Conservation (phyloP, 1,284 basidiomycete species). For the Fomitiporia mediterranea region DNA sequence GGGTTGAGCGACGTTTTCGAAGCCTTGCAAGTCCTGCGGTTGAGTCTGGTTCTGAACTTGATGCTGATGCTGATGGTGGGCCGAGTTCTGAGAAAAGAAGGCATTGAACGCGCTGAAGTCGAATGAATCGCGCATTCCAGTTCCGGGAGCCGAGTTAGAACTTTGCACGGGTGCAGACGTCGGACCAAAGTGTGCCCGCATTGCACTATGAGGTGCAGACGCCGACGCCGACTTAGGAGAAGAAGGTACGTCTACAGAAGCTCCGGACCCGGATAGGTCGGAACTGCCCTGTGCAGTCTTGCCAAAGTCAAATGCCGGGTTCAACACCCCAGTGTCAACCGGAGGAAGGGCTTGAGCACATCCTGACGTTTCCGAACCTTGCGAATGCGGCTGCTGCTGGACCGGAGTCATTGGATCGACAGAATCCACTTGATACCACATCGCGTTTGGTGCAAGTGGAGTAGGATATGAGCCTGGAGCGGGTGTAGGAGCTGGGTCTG, state of each 20-base stretch:
- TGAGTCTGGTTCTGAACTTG: neutral
- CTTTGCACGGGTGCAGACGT: neutral
- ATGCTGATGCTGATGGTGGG: neutral
- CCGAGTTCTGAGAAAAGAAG: neutral
- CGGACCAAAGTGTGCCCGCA: neutral
- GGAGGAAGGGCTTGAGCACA: conserved; percentile 44
- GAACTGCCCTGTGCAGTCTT: conserved; percentile 22
- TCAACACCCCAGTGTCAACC: conserved; percentile 46
- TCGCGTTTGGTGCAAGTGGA: conserved; percentile 9
- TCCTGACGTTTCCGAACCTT: neutral
- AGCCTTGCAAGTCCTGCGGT: neutral
- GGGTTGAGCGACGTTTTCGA: conserved; percentile 2
- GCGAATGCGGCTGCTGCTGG: neutral
- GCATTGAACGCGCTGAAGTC: conserved; percentile 16
- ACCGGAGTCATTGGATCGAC: conserved; percentile 16
- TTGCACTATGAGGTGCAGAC: conserved; percentile 1
- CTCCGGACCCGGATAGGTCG: neutral
- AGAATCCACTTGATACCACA: conserved; percentile 13
- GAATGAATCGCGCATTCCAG: conserved; percentile 16
- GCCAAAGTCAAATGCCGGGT: conserved; percentile 38
- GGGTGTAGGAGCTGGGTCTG: neutral
- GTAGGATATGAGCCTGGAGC: neutral
- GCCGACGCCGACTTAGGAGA: neutral
- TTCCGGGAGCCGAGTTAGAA: conserved; percentile 5
- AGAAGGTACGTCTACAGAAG: neutral